Evolutionary conservation across 1,139 yeast species (phyloP).

Genomic region (Candida sojae): DNA sequence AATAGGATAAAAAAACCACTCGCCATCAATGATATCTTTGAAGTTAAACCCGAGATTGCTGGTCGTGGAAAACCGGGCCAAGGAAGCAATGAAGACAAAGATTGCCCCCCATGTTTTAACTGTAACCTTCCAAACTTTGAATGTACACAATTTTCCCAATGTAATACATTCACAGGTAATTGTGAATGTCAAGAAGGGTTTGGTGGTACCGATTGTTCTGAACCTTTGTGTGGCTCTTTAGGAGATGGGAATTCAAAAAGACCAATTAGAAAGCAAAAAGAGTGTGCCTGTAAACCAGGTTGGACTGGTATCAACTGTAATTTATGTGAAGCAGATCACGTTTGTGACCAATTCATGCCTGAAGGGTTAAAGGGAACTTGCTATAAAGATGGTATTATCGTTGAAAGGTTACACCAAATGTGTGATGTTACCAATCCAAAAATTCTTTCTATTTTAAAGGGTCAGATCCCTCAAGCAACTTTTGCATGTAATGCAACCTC

Average conservation of each 20-base stretch:
- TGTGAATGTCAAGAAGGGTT: conserved; percentile 93
- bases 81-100: conserved; percentile 25
- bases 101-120: conserved; percentile 88
- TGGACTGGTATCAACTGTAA: conserved; percentile 97
- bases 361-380: conserved; percentile 87
- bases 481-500: conserved; percentile 79
- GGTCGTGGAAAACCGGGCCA: conserved; percentile 3
- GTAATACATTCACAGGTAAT: conserved; percentile 85
- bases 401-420: conserved; percentile 81
- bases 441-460: conserved; percentile 75
- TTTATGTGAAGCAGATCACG: conserved; percentile 66
- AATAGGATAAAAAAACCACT: conserved; percentile 28
- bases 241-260: conserved; percentile 65
- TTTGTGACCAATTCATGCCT: conserved; percentile 88
- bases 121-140: conserved; percentile 90
- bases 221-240: conserved; percentile 86
- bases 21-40: conserved; percentile 29
- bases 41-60: conserved; percentile 15
- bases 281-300: conserved; percentile 77
- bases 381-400: conserved; percentile 83
- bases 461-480: conserved; percentile 87
- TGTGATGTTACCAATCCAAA: conserved; percentile 92
- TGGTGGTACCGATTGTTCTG: conserved; percentile 90
- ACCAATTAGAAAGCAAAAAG: conserved; percentile 52
- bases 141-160: conserved; percentile 84